Percentiles rank a stretch among this genome's conserved stretches.
phyloP scores from a whole-genome alignment of 2,329 filamentous ascomycete species.

The Pseudovirgaria hyperparasitica region DNA sequence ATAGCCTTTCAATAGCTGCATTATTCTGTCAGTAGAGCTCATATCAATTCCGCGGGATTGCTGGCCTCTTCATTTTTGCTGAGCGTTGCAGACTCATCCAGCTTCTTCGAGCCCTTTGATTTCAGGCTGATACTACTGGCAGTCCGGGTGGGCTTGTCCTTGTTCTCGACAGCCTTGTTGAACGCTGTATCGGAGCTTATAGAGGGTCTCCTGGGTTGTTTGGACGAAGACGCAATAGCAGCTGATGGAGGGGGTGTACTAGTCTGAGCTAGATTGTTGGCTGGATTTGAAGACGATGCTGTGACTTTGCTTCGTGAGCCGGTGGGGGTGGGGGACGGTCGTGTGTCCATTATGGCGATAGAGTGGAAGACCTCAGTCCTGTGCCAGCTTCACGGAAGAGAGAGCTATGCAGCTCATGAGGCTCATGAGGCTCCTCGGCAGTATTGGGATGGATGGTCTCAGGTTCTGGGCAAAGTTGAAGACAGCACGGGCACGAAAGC shows the following conservation, averaged over 20 bases:
- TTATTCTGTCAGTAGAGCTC: background rate
- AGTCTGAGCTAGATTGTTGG: too few relatives aligned
- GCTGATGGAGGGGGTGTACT: conserved; percentile 11
- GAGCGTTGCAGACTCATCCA: conserved; percentile 17
- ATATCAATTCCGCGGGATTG: background rate
- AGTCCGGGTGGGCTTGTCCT: conserved; percentile 17
- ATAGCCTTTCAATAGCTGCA: conserved; percentile 25
- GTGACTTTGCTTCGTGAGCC: conserved; percentile 5
- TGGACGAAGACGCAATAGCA: conserved; percentile 15
- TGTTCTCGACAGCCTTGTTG: conserved; percentile 16
- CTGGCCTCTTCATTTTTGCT: conserved; percentile 24
- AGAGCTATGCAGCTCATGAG: too few relatives aligned
- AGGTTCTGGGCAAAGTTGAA: too few relatives aligned
- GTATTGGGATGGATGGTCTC: too few relatives aligned
- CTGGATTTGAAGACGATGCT: background rate
- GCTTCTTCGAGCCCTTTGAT: conserved; percentile 21
- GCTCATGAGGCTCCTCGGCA: too few relatives aligned
- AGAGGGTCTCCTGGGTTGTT: conserved; percentile 14
- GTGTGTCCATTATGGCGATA: conserved; percentile 20
- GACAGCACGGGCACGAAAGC: too few relatives aligned
- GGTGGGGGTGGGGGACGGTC: conserved; percentile 20
- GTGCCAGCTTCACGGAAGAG: too few relatives aligned
- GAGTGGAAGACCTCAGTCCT: too few relatives aligned
- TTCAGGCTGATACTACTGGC: conserved; percentile 27
- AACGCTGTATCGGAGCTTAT: conserved; percentile 16